These are phyloP conservation scores for Parascedosporium putredinis DNA, from an alignment of 2,329 filamentous ascomycete genomes.

Conservation along the genomic window DNA sequence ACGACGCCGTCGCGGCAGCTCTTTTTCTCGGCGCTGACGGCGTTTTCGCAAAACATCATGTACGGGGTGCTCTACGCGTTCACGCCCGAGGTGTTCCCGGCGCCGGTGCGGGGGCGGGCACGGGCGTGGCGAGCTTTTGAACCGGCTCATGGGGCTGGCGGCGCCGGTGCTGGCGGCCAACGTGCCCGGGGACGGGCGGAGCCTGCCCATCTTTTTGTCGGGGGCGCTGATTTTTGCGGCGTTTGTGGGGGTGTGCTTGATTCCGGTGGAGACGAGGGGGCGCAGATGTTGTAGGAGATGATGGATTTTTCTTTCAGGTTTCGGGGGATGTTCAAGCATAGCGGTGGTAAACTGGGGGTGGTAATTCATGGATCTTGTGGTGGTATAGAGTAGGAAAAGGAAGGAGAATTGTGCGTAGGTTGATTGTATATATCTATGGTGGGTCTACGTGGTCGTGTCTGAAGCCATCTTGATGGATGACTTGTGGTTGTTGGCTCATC, in stretches of 20 bases:
- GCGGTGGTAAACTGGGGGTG: too few species aligned
- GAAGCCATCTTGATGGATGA: too few species aligned
- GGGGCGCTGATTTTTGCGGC: slow-evolving; percentile 46
- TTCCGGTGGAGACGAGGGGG: slow-evolving; percentile 53
- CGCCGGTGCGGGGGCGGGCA: slow-evolving; percentile 60
- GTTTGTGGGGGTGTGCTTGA: slow-evolving; percentile 47
- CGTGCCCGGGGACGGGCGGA: slow-evolving; percentile 46
- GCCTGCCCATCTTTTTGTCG: slow-evolving; percentile 46
- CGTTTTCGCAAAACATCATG: slow-evolving; percentile 67
- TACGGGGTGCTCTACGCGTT: slow-evolving; percentile 70
- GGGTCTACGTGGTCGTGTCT: too few species aligned
- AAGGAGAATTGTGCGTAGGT: too few species aligned
- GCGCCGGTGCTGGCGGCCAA: slow-evolving; percentile 59
- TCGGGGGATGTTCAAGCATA: too few species aligned
- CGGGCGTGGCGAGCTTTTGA: slow-evolving; percentile 64
- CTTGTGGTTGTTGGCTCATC: too few species aligned
- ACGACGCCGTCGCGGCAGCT: slow-evolving; percentile 48
- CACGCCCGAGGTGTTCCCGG: slow-evolving; percentile 67
- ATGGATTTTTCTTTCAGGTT: too few species aligned
- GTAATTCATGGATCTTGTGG: too few species aligned
- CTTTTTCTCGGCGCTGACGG: slow-evolving; percentile 55
- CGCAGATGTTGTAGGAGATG: slow-evolving; percentile 40
- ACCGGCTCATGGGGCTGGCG: slow-evolving; percentile 55
- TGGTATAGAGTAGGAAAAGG: too few species aligned
- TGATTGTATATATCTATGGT: too few species aligned